These are phyloP conservation scores for Suillus spraguei DNA, from an alignment of 768 basidiomycete genomes.

Conservation along the genomic window DNA sequence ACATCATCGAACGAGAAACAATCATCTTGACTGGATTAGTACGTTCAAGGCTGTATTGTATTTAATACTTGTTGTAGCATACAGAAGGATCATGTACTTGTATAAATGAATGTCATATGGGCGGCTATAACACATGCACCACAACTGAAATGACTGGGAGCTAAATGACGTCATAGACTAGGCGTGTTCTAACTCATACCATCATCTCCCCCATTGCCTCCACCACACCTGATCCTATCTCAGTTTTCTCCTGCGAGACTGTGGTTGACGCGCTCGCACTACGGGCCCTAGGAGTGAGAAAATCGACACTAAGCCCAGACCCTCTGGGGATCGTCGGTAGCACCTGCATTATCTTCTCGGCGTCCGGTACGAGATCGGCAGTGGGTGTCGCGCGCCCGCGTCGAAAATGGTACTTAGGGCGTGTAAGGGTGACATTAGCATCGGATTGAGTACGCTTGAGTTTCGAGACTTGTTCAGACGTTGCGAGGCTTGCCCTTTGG, in stretches of 20 bases:
- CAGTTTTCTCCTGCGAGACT: not conserved
- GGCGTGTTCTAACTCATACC: not conserved
- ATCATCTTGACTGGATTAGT: not conserved
- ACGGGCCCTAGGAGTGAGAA: slow-evolving; percentile 2
- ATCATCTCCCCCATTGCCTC: not conserved
- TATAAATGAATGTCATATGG: not conserved
- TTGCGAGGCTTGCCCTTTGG: slow-evolving; percentile 10
- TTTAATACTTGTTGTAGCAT: not conserved
- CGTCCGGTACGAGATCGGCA: not conserved
- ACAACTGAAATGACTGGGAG: not conserved
- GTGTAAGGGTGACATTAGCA: slow-evolving; percentile 1
- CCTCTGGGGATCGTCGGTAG: not conserved
- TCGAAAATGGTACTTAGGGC: not conserved
- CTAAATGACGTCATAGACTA: not conserved
- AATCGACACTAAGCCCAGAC: not conserved
- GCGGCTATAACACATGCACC: not conserved
- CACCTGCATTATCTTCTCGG: not conserved
- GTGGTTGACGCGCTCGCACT: slow-evolving; percentile 2
- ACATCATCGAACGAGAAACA: not conserved
- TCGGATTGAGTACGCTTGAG: slow-evolving; percentile 4
- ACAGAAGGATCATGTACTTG: too few species aligned
- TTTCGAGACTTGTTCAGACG: not conserved
- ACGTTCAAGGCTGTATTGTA: not conserved
- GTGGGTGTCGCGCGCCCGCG: not conserved
- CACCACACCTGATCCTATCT: not conserved